Evolutionary conservation across 805 yeast species (phyloP).

Genomic region (Myxozyma vanderwaltii): DNA sequence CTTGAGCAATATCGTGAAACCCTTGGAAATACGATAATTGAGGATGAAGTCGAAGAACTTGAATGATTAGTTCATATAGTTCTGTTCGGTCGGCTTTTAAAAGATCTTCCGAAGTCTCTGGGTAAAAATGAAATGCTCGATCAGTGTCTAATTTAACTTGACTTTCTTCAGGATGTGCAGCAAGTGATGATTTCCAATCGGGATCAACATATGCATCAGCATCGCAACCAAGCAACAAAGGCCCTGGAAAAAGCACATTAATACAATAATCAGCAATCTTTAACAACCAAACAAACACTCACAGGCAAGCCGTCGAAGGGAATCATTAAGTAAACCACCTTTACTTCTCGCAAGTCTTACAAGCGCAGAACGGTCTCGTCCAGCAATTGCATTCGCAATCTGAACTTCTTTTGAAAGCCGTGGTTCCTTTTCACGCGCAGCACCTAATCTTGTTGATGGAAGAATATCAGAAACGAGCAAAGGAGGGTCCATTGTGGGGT

Average conservation of each 20-base stretch:
- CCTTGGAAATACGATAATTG: conserved; percentile 84
- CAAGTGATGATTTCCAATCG: conserved; percentile 41
- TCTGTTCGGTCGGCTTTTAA: conserved; percentile 45
- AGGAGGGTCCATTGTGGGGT: conserved; percentile 12
- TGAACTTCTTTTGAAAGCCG: conserved; percentile 16
- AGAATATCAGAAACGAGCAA: not conserved
- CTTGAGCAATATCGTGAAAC: conserved; percentile 80
- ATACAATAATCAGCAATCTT: not conserved
- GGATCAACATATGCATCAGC: conserved; percentile 14
- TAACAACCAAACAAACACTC: not conserved
- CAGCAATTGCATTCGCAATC: conserved; percentile 16
- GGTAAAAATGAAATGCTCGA: conserved; percentile 2
- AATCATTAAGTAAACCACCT: conserved; percentile 23
- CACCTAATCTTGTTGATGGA: not conserved
- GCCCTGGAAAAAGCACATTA: conserved; percentile 3
- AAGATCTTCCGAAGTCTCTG: conserved; percentile 11
- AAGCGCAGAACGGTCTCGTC: conserved; percentile 15
- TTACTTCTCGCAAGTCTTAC: conserved; percentile 25
- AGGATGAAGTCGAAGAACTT: conserved; percentile 63
- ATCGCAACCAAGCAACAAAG: conserved; percentile 29
- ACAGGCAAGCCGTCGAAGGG: conserved; percentile 24
- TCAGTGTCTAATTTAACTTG: conserved; percentile 78
- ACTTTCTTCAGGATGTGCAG: conserved; percentile 67
- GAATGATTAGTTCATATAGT: conserved; percentile 51
- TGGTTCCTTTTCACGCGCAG: not conserved